A percentile compares a stretch with the other conserved stretches of the same genome.
These are phyloP conservation scores for Neopestalotiopsis clavispora DNA, from an alignment of 2,329 filamentous ascomycete genomes.

Conservation along the genomic window DNA sequence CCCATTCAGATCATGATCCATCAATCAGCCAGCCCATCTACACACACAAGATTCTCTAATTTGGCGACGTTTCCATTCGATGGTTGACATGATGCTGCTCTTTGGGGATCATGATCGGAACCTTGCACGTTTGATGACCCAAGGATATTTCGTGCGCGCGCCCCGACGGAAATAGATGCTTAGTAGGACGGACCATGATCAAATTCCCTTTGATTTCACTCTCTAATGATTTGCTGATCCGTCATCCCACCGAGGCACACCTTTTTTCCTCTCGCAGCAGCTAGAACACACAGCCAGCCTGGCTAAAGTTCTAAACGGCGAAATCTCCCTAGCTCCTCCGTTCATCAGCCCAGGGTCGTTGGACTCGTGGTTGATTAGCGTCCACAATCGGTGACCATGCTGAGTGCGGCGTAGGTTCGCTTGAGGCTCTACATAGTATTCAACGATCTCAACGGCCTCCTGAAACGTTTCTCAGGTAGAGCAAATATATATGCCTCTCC, in stretches of 20 bases:
- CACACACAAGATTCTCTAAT: background rate
- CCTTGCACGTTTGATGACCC: background rate
- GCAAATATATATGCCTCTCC: background rate
- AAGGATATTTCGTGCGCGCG: background rate
- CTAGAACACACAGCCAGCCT: background rate
- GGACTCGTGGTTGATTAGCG: background rate
- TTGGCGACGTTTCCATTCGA: background rate
- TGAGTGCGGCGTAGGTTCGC: background rate
- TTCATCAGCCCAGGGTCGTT: background rate
- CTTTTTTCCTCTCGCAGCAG: background rate
- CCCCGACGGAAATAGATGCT: background rate
- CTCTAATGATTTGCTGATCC: background rate
- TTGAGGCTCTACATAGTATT: constrained; percentile 4
- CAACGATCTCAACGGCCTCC: constrained; percentile 6
- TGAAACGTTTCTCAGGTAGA: constrained; percentile 14
- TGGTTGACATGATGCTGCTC: background rate
- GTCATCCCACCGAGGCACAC: background rate
- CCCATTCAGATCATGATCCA: background rate
- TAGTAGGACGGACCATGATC: background rate
- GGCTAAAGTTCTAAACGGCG: background rate
- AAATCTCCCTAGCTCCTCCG: background rate
- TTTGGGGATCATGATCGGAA: background rate
- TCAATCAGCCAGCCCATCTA: no score
- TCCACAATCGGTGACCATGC: background rate
- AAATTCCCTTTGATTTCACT: background rate